Evolutionary conservation across 148 eudicot species (phyloP), one percentile per base, ranked within the genome.

Genomic region (Simmondsia chinensis): DNA sequence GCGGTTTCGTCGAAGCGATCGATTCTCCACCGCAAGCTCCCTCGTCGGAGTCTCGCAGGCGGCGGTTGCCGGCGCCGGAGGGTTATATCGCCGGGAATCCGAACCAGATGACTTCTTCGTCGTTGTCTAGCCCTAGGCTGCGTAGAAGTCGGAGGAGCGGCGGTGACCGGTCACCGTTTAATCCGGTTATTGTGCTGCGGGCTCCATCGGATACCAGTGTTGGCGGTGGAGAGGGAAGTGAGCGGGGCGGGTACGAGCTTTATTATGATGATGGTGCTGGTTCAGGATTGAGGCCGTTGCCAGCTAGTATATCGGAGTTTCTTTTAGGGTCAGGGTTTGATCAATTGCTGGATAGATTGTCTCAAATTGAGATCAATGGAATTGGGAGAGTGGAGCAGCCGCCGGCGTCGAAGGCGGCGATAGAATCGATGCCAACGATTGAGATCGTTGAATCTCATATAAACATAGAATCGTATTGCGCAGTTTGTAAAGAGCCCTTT

Each of bases 101-200:
- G 1, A 72, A 71, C 21, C n/a, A n/a, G n/a, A n/a, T n/a, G n/a
- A n/a, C n/a, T n/a, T n/a, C n/a, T n/a, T n/a, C n/a, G n/a, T n/a
- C n/a, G n/a, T 58, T 74, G 0, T 48, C 75, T n/a, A 76, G 52
- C 26, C 66, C 71, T 22, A 31, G 59, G 2, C 50, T 74, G 14
- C 75, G 83, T 1, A 59, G 83, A 1, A 56, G 61, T 30, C 56
- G 84, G n/a, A 51, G 91, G 4, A 75, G 55, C 41, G 69, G 61
- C 2, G 88, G 86, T 0, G 94, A 91, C 16, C 57, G 97, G 13
- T 79, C 95, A 4, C 94, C 88, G 17, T 91, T 91, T 25, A 91
- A 91, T 46, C 99, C 99, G 33, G 99, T 91, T 0, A 82, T 91
- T 5, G 95, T 91, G 0, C 69, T 91, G 6, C 80, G 99, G 1